A percentile compares a stretch with the other conserved stretches of the same genome.
phyloP scores from a whole-genome alignment of 148 eudicot species.

The Rhododendron simsii region DNA sequence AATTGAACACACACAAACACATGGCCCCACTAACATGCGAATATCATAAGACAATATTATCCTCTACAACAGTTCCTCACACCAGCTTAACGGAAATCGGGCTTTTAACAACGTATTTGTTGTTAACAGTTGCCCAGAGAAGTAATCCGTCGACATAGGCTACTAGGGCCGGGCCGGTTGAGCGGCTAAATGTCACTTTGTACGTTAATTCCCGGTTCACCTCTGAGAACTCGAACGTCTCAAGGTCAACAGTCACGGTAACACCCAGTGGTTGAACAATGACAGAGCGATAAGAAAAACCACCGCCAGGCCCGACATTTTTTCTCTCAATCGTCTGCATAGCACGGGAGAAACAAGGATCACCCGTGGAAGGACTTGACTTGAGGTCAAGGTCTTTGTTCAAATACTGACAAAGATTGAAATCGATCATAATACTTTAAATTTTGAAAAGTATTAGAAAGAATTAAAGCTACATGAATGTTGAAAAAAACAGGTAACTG shows the following conservation, averaged over 20 bases:
- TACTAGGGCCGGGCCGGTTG: background rate
- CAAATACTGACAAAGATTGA: no score
- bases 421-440: no score
- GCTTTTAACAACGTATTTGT: background rate
- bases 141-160: background rate
- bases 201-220: constrained; percentile 16
- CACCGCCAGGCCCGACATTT: constrained; percentile 22
- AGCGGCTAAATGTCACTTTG: constrained; percentile 10
- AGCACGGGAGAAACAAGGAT: no score
- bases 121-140: background rate
- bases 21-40: no score
- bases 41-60: no score
- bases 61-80: background rate
- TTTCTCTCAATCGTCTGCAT: no score
- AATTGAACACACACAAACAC: no score
- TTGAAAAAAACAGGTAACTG: no score
- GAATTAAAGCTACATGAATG: no score
- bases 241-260: constrained; percentile 8
- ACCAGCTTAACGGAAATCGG: background rate
- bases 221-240: background rate
- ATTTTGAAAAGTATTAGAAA: no score
- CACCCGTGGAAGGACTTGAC: no score
- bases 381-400: no score
- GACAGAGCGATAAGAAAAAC: background rate
- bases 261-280: constrained; percentile 6